phyloP scores from a whole-genome alignment of 1,284 basidiomycete genomes.

The Pterulicium gracile region DNA sequence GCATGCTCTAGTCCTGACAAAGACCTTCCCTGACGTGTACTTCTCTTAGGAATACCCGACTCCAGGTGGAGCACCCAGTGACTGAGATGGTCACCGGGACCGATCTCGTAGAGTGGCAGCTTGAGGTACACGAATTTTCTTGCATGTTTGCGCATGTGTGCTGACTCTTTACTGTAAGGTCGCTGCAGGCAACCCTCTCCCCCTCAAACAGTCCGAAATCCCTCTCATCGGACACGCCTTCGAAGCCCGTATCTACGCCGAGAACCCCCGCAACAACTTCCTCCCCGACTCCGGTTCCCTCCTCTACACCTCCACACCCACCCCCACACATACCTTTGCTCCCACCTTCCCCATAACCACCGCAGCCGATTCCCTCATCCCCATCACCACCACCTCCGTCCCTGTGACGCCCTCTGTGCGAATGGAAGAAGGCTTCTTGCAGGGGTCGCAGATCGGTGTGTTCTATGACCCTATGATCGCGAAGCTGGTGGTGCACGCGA shows the following conservation, averaged over 20 bases:
- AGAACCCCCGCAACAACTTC: conserved; percentile 89
- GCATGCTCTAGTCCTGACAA: conserved; percentile 7
- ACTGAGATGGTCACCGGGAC: conserved; percentile 92
- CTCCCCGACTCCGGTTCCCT: conserved; percentile 84
- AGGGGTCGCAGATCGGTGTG: conserved; percentile 82
- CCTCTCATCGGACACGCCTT: conserved; percentile 87
- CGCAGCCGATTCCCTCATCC: conserved; percentile 18
- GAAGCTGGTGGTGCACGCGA: conserved; percentile 85
- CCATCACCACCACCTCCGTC: conserved; percentile 27
- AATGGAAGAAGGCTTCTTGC: conserved; percentile 85
- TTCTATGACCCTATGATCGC: conserved; percentile 95
- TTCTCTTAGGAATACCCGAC: conserved; percentile 68
- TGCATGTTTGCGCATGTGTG: conserved; percentile 5
- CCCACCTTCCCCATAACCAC: conserved; percentile 16
- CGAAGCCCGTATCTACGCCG: conserved; percentile 95
- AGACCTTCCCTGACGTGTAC: conserved; percentile 1
- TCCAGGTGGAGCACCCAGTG: conserved; percentile 93
- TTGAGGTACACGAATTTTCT: no score
- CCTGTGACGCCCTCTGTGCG: conserved; percentile 55
- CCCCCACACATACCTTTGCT: conserved; percentile 56
- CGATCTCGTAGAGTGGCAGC: conserved; percentile 92
- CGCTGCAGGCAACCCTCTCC: conserved; percentile 81
- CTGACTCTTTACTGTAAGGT: conserved; percentile 26
- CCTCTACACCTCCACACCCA: conserved; percentile 69
- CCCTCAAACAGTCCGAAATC: conserved; percentile 66